These are phyloP conservation scores for Adansonia rubrostipa DNA, from an alignment of 441 rosid genomes.

Conservation along the genomic window DNA sequence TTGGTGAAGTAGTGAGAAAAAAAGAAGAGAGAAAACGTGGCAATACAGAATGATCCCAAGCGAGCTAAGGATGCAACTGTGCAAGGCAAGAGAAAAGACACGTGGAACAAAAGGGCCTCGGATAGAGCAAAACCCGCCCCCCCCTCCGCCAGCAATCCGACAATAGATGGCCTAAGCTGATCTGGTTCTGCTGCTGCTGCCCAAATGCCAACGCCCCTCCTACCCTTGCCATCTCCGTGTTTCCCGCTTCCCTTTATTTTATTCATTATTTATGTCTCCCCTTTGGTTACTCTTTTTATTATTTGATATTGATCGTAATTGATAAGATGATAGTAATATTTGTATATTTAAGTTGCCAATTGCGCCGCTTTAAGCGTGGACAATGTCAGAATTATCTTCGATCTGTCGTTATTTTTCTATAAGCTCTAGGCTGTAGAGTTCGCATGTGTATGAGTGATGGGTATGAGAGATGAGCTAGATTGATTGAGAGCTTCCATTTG, in stretches of 20 bases:
- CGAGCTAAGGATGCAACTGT: not conserved
- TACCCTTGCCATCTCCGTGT: conserved; percentile 6
- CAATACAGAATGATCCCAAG: not conserved
- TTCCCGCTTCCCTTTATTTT: conserved; percentile 1
- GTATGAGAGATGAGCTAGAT: not conserved
- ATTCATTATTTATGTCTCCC: not conserved
- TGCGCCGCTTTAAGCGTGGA: not conserved
- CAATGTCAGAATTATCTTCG: not conserved
- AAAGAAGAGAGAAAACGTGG: conserved; percentile 29
- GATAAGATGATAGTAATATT: too few species aligned
- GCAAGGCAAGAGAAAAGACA: conserved; percentile 17
- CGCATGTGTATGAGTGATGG: conserved; percentile 8
- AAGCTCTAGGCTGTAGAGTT: too few species aligned
- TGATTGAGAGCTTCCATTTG: not conserved
- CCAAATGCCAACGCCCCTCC: not conserved
- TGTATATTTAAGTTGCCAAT: not conserved
- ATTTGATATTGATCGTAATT: too few species aligned
- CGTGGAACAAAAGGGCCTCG: conserved; percentile 27
- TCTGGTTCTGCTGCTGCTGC: conserved; percentile 6
- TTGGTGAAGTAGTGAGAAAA: not conserved
- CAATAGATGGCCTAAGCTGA: conserved; percentile 33
- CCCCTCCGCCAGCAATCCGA: conserved; percentile 25
- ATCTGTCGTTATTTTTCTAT: not conserved
- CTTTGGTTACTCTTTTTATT: too few species aligned
- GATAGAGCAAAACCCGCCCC: not conserved